Evolutionary conservation across 1,284 basidiomycete species (phyloP).

Genomic region (Neotropicomus parvogracilis): DNA sequence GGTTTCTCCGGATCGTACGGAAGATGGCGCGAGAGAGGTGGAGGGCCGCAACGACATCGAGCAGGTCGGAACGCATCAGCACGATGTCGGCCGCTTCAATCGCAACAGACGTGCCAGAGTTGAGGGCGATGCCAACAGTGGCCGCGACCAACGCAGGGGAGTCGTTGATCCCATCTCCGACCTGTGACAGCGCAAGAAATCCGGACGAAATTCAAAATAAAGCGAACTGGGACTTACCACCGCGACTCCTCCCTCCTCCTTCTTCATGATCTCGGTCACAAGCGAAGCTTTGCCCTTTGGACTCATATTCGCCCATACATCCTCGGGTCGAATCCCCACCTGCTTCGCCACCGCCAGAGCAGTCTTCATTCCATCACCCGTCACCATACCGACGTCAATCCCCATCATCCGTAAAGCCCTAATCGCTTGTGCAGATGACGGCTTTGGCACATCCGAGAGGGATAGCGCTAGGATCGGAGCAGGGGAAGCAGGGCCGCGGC

Average conservation of each 20-base stretch:
- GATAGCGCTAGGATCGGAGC: constrained; percentile 69
- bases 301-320: constrained; percentile 86
- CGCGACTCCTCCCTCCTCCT: constrained; percentile 68
- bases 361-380: constrained; percentile 82
- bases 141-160: constrained; percentile 95
- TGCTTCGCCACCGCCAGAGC: constrained; percentile 83
- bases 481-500: constrained; percentile 35
- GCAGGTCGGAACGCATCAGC: constrained; percentile 92
- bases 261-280: constrained; percentile 74
- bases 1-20: constrained; percentile 83
- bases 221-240: constrained; percentile 60
- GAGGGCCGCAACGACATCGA: constrained; percentile 95
- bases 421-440: constrained; percentile 79
- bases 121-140: constrained; percentile 93
- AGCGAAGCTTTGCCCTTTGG: constrained; percentile 89
- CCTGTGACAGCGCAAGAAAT: constrained; percentile 43
- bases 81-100: constrained; percentile 98
- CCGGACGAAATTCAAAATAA: not conserved
- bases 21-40: constrained; percentile 90
- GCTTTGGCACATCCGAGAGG: constrained; percentile 81
- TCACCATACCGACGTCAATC: constrained; percentile 87
- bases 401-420: constrained; percentile 80
- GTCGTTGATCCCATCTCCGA: constrained; percentile 99
- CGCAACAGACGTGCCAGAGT: constrained; percentile 93
- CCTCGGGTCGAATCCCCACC: constrained; percentile 77